Evolutionary conservation across 805 yeast genomes (phyloP).

Genomic region (Pichia paraexigua): DNA sequence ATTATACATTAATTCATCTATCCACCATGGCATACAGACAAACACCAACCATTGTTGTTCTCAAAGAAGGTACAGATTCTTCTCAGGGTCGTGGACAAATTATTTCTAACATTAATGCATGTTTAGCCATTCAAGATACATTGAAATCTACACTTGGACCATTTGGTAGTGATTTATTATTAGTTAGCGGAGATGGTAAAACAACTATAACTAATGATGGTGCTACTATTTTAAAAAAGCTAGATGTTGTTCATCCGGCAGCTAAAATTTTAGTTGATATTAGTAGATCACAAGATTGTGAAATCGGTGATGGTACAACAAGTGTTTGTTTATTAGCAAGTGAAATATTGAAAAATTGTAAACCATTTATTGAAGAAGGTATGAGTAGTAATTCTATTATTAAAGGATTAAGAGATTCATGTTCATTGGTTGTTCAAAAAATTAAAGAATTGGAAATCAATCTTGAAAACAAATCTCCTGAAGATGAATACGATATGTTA

Average conservation of each 20-base stretch:
- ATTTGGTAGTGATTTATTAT: conserved; percentile 88
- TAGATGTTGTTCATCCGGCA: conserved; percentile 97
- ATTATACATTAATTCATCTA: background rate
- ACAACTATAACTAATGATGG: conserved; percentile 98
- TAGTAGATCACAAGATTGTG: conserved; percentile 94
- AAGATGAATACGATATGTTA: conserved; percentile 62
- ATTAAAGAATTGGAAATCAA: conserved; percentile 71
- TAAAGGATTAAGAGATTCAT: conserved; percentile 82
- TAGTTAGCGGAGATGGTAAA: conserved; percentile 68
- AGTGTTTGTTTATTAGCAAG: conserved; percentile 93
- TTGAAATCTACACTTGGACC: conserved; percentile 95
- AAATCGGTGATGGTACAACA: conserved; percentile 98
- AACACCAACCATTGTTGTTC: conserved; percentile 96
- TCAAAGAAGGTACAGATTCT: conserved; percentile 95
- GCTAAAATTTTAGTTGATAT: conserved; percentile 93
- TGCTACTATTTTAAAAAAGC: conserved; percentile 84
- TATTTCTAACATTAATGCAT: conserved; percentile 91
- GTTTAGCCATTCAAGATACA: conserved; percentile 94
- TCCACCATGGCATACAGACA: conserved; percentile 75
- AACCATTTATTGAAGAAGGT: conserved; percentile 90
- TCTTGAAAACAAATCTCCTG: conserved; percentile 39
- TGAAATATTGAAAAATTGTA: conserved; percentile 86
- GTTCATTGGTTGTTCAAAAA: conserved; percentile 63
- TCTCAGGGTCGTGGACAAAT: conserved; percentile 97
- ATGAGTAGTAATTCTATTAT: conserved; percentile 83